Evolutionary conservation across 1,284 basidiomycete genomes (phyloP), one percentile per base, ranked within the genome.

Genomic region (Pholiota adiposa): DNA sequence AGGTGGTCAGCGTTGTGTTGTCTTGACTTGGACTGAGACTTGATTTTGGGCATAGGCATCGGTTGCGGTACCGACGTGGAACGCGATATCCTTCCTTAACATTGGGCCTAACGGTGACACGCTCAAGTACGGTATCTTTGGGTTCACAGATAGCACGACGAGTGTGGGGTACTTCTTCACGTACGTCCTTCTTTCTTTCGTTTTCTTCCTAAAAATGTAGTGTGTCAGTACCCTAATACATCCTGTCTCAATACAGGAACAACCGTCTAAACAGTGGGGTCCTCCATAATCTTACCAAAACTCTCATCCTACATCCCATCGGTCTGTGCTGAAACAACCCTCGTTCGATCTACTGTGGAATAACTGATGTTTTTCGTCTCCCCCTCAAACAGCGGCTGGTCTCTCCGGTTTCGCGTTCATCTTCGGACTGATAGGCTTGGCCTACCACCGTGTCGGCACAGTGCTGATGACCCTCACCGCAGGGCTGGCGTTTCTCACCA

Each of bases 241-340:
- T 38, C 14, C 16, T 27, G 14, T 23, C 18, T 56, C 23, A 41
- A 21, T n/a, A 31, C 36, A 56, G 54, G 8, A 56, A 56, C 8
- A 12, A 49, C 3, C 54, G 41, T 21, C 6, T 56, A 36, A 85
- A 88, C 71, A 81, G 80, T 14, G 64, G 63, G 14, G 72, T 84
- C 46, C 78, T 93, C 51, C 83, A 86, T 70, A 88, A 88, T 70
- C 84, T 94, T 59, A 93, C 92, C 25, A 82, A 78, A 69, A 77
- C 82, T 6, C 79, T 94, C 60, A 87, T 95, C 67, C 81, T 95
- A 25, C 87, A 93, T 73, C 91, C 92, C 38, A 86, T 94, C 66
- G 88, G 84, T 86, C 67, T 48, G 71, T 69, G 33, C 38, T 23
- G 18, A 49, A 23, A 38, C 16, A 38, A 18, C 29, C 40, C 50